Percentiles rank a stretch among this genome's conserved stretches.
These are phyloP conservation scores for Graphilbum sp. DNA, from an alignment of 2,329 filamentous ascomycete species.

Conservation along the genomic window DNA sequence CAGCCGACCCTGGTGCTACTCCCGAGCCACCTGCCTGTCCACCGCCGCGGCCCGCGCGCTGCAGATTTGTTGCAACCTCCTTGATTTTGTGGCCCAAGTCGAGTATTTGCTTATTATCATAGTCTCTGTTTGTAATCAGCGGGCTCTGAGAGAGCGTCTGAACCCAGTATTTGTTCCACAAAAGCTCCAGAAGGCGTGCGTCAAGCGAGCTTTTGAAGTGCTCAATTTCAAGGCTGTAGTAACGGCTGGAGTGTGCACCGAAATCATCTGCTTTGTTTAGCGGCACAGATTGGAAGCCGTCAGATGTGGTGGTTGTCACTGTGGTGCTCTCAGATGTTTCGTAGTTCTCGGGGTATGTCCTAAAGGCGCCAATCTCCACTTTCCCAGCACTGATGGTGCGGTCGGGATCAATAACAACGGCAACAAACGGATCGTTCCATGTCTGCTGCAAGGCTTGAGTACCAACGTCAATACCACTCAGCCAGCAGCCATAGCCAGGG, in stretches of 20 bases:
- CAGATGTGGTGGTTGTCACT: constrained; percentile 18
- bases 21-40: constrained; percentile 12
- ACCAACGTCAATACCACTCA: constrained; percentile 85
- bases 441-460: constrained; percentile 77
- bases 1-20: constrained; percentile 10
- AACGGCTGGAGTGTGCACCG: constrained; percentile 76
- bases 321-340: constrained; percentile 23
- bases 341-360: constrained; percentile 70
- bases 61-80: constrained; percentile 34
- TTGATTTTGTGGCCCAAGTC: constrained; percentile 74
- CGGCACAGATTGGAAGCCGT: constrained; percentile 64
- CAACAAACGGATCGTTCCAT: constrained; percentile 80
- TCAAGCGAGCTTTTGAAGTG: constrained; percentile 93
- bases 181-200: constrained; percentile 63
- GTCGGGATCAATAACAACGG: constrained; percentile 91
- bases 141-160: constrained; percentile 86
- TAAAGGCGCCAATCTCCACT: constrained; percentile 93
- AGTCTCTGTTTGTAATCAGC: constrained; percentile 82
- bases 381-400: constrained; percentile 88
- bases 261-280: constrained; percentile 93
- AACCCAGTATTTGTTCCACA: constrained; percentile 99
- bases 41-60: constrained; percentile 16
- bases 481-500: constrained; percentile 95
- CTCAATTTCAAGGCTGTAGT: constrained; percentile 82
- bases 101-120: constrained; percentile 77